Percentiles rank a stretch among this genome's conserved stretches.
Evolutionary conservation across 345 rosid species (phyloP).

Genomic region (Aquilaria malaccensis): DNA sequence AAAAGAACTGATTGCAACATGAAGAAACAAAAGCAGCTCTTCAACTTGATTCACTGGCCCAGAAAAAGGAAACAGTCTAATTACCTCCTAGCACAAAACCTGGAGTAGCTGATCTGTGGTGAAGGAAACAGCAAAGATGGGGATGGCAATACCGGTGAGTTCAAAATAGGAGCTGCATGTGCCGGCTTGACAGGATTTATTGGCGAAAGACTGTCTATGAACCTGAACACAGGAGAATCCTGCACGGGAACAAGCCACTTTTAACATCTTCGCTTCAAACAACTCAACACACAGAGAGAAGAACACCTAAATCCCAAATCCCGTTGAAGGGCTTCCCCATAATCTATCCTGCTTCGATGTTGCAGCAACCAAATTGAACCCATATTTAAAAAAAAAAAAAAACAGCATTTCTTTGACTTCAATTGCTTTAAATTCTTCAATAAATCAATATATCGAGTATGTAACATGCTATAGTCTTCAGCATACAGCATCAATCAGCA

Average conservation of each 20-base stretch:
- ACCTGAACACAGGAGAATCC: constrained; percentile 72
- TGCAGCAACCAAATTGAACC: background rate
- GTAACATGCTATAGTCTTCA: no score
- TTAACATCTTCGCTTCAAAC: background rate
- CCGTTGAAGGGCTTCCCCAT: background rate
- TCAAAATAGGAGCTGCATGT: constrained; percentile 22
- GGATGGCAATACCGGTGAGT: constrained; percentile 33
- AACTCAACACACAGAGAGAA: background rate
- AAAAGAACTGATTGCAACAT: constrained; percentile 4
- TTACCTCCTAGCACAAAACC: constrained; percentile 39
- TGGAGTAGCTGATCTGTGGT: constrained; percentile 28
- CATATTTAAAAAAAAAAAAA: background rate
- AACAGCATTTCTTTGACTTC: background rate
- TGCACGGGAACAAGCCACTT: constrained; percentile 20
- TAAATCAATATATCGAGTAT: no score
- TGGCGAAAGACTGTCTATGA: constrained; percentile 57
- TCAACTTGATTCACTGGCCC: background rate
- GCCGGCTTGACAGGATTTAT: constrained; percentile 37
- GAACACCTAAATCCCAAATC: background rate
- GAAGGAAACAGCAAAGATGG: constrained; percentile 47
- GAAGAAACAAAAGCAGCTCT: background rate
- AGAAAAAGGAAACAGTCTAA: background rate
- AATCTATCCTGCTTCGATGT: background rate
- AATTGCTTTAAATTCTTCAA: background rate
- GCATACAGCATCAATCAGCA: no score